Conservation (phyloP, 768 basidiomycete species). For the Phaeolepiota aurea region DNA sequence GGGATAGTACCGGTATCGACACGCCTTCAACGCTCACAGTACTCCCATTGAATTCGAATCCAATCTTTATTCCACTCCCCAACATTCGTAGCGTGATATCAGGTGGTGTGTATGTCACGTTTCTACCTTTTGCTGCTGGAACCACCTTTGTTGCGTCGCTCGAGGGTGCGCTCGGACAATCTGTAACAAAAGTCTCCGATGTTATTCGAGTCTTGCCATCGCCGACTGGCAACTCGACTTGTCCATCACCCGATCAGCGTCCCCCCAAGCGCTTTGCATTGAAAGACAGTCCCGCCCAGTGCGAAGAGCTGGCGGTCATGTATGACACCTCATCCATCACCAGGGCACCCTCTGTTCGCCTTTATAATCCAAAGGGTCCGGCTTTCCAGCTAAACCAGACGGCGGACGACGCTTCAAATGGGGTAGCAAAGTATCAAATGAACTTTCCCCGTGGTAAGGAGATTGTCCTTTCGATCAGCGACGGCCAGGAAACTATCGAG, state of each 20-base stretch:
- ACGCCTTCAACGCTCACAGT: conserved; percentile 40
- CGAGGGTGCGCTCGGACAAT: conserved; percentile 33
- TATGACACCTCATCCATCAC: conserved; percentile 25
- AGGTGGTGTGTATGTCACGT: conserved; percentile 37
- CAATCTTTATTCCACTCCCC: conserved; percentile 38
- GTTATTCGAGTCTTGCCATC: conserved; percentile 36
- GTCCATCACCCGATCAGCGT: conserved; percentile 20
- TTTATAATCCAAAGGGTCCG: conserved; percentile 26
- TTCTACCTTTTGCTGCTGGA: conserved; percentile 42
- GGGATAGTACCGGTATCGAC: conserved; percentile 22
- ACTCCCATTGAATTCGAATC: conserved; percentile 44
- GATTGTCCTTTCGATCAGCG: conserved; percentile 36
- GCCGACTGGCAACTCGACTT: conserved; percentile 27
- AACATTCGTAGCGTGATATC: conserved; percentile 23
- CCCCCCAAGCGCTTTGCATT: conserved; percentile 22
- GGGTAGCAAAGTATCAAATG: conserved; percentile 36
- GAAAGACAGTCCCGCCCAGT: conserved; percentile 30
- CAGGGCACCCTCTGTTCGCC: conserved; percentile 24
- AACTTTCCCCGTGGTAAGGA: conserved; percentile 23
- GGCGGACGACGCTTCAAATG: conserved; percentile 15
- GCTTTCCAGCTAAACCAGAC: conserved; percentile 20
- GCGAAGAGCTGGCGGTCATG: conserved; percentile 35
- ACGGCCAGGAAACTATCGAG: conserved; percentile 26
- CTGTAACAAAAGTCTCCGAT: conserved; percentile 36
- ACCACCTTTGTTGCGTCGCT: conserved; percentile 48